These are phyloP conservation scores for Aureobasidium sp. DNA, from an alignment of 2,329 filamentous ascomycete genomes.

Conservation along the genomic window DNA sequence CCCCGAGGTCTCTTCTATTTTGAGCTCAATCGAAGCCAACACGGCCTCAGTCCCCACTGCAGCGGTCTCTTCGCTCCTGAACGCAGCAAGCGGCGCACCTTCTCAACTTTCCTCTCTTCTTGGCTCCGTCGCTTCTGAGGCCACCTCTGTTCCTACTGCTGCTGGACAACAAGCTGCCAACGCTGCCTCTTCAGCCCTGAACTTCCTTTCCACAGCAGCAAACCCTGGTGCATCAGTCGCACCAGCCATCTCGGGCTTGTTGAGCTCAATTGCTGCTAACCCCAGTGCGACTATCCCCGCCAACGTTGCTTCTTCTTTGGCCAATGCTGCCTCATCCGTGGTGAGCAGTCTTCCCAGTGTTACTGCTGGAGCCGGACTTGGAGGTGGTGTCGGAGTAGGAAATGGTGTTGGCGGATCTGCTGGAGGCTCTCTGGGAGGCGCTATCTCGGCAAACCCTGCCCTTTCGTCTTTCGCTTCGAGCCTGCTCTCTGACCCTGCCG, in stretches of 20 bases:
- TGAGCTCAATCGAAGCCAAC: background rate
- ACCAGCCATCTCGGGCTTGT: background rate
- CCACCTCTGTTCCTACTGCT: background rate
- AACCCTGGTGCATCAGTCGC: background rate
- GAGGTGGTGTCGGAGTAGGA: background rate
- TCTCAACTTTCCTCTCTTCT: background rate
- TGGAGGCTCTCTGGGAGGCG: background rate
- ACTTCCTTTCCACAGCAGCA: background rate
- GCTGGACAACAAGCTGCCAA: background rate
- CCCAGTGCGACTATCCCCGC: background rate
- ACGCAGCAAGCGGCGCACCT: background rate
- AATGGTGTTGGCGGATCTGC: background rate
- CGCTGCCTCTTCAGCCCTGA: background rate
- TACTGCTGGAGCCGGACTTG: background rate
- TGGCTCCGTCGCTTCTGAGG: background rate
- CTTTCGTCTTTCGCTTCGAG: background rate
- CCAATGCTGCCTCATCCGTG: slow-evolving; percentile 1
- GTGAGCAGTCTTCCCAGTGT: background rate
- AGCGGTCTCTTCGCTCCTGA: background rate
- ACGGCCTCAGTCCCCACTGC: background rate
- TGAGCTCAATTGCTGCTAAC: background rate
- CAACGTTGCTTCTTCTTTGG: background rate
- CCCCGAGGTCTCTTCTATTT: background rate
- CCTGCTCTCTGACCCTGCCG: background rate
- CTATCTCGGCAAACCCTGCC: background rate